Conservation (phyloP, 148 eudicot species). For the Hydrangea macrophylla region DNA sequence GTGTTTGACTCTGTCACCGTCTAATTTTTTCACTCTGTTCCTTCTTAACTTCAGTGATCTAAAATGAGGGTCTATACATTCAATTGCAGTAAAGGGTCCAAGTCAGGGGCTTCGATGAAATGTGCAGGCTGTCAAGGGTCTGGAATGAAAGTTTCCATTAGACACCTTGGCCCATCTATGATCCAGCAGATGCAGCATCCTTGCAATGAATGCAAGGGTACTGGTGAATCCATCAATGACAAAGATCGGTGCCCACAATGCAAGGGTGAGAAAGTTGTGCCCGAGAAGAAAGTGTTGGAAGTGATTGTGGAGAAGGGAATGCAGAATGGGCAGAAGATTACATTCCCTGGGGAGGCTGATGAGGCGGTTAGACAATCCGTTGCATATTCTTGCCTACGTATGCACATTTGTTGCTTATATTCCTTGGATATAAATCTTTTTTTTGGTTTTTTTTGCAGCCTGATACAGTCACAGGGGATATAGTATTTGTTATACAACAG, state of each 20-base stretch:
- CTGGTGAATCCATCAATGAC: slow-evolving; percentile 47
- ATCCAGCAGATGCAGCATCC: slow-evolving; percentile 62
- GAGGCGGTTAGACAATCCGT: slow-evolving; percentile 44
- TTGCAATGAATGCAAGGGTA: slow-evolving; percentile 52
- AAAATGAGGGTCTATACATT: background rate
- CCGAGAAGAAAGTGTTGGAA: slow-evolving; percentile 51
- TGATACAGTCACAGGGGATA: slow-evolving; percentile 60
- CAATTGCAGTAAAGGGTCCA: slow-evolving; percentile 47
- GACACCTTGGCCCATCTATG: slow-evolving; percentile 60
- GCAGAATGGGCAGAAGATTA: slow-evolving; percentile 49
- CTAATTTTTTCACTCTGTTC: background rate
- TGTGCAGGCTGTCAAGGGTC: slow-evolving; percentile 54
- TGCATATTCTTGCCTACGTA: no score
- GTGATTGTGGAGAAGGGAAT: slow-evolving; percentile 52
- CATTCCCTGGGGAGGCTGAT: slow-evolving; percentile 60
- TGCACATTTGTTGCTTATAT: background rate
- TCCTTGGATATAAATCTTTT: background rate
- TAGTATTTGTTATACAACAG: slow-evolving; percentile 62
- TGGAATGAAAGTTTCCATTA: slow-evolving; percentile 50
- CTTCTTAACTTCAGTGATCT: background rate
- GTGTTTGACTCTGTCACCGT: slow-evolving; percentile 1
- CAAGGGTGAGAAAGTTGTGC: slow-evolving; percentile 49
- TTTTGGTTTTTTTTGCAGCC: slow-evolving; percentile 32
- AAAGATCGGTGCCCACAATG: slow-evolving; percentile 50
- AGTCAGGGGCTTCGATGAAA: slow-evolving; percentile 52